Evolutionary conservation across 305 asterid species (phyloP), one percentile per base, ranked within the genome.

Genomic region (Withania somnifera): DNA sequence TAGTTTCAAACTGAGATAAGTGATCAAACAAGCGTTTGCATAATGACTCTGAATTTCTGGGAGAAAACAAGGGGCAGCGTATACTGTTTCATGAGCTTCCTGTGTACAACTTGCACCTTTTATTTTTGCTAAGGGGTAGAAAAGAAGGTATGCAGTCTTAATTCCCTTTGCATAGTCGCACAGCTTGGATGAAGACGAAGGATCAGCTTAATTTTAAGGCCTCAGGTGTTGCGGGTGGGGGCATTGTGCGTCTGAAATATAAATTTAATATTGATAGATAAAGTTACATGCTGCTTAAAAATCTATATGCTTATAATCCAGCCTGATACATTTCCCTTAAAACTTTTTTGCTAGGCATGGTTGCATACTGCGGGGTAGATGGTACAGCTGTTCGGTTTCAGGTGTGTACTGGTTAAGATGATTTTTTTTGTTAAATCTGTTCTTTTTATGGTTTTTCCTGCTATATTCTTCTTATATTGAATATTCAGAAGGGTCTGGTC

Each of bases 301-400:
- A 47, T 42, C 26, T 50, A 75, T 28, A 24, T 73, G 24, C 45
- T 75, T 28, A 80, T 82, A 42, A 85, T 64, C 75, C 47, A 30
- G 6, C 42, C 75, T 64, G 75, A 64, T 15, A 63, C 45, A 81
- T 52, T 60, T 81, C 45, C 34, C 71, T 77, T 78, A 19, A 13
- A 76, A 50, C 53, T 57, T 60, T 64, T 80, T 81, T 84, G 83
- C 42, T 77, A 95, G 99, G 98, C 78, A 80, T 86, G 93, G 93
- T 90, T 86, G 99, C 98, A 82, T 96, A 94, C 80, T 96, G 98
- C 77, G 89, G 93, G 61, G 97, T 89, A 80, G 98, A 94, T 54
- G 98, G 99, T 85, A 88, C 87, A 61, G 86, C 93, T 82, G 79
- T 83, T 83, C 90, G 89, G 92, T 96, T 96, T 88, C 94, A 91